Conservation (phyloP, 345 rosid genomes). For the Populus alba region DNA sequence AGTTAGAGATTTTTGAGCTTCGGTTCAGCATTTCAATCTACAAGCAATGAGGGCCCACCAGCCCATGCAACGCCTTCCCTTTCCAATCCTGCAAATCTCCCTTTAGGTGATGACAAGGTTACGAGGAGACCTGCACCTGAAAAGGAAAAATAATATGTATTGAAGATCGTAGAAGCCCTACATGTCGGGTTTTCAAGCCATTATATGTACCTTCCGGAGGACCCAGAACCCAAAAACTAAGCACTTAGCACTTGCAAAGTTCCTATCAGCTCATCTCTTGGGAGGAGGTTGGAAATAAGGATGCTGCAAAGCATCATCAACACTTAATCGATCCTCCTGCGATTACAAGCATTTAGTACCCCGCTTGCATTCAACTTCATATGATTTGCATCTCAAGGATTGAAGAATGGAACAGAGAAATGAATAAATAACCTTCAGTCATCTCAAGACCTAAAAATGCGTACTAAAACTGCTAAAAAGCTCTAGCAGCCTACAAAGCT, state of each 20-base stretch:
- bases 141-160: neutral
- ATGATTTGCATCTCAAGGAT: neutral
- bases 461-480: neutral
- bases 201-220: too few species aligned
- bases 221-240: neutral
- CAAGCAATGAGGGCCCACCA: neutral
- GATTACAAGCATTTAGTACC: slow-evolving; percentile 5
- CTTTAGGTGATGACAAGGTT: neutral
- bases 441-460: too few species aligned
- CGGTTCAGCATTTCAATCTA: neutral
- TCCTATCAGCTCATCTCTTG: slow-evolving; percentile 9
- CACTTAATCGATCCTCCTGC: slow-evolving; percentile 66
- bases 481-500: neutral
- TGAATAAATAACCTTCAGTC: neutral
- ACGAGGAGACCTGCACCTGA: neutral
- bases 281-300: slow-evolving; percentile 69
- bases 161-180: neutral
- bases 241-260: neutral
- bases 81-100: neutral
- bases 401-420: neutral
- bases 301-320: slow-evolving; percentile 75
- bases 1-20: neutral
- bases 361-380: neutral
- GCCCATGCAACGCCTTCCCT: neutral
- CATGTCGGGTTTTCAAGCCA: too few species aligned